These are phyloP conservation scores for Fraxinus platypoda DNA, from an alignment of 305 asterid genomes.

Conservation along the genomic window DNA sequence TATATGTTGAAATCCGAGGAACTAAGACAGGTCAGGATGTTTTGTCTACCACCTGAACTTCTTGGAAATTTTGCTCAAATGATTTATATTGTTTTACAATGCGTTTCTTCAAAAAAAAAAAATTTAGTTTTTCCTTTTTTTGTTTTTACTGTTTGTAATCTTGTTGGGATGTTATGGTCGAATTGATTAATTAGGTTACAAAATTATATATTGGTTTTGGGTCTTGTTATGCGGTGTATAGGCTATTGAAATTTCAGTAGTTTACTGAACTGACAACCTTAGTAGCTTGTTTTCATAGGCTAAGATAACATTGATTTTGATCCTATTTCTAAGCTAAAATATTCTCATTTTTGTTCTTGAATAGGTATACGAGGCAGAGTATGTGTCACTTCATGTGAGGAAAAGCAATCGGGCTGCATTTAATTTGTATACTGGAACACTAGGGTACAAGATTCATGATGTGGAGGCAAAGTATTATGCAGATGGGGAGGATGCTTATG, in stretches of 20 bases:
- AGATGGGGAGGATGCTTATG: constrained; percentile 99
- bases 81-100: not conserved
- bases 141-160: not conserved
- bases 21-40: not conserved
- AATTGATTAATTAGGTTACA: not conserved
- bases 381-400: constrained; percentile 93
- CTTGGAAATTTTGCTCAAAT: not conserved
- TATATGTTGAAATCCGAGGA: not conserved
- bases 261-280: not conserved
- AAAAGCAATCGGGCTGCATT: constrained; percentile 93
- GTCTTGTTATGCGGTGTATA: not conserved
- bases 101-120: not conserved
- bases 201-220: not conserved
- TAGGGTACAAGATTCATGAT: constrained; percentile 88
- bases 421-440: constrained; percentile 80
- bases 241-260: not conserved
- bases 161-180: not conserved
- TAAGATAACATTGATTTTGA: not conserved
- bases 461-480: constrained; percentile 96
- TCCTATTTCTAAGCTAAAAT: constrained; percentile 7
- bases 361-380: constrained; percentile 88
- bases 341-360: constrained; percentile 21
- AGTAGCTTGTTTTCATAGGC: not conserved
- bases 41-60: not conserved
- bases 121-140: not conserved